Evolutionary conservation across 805 yeast species (phyloP), one percentile per base, ranked within the genome.

Genomic region (Hanseniaspora thailandica): DNA sequence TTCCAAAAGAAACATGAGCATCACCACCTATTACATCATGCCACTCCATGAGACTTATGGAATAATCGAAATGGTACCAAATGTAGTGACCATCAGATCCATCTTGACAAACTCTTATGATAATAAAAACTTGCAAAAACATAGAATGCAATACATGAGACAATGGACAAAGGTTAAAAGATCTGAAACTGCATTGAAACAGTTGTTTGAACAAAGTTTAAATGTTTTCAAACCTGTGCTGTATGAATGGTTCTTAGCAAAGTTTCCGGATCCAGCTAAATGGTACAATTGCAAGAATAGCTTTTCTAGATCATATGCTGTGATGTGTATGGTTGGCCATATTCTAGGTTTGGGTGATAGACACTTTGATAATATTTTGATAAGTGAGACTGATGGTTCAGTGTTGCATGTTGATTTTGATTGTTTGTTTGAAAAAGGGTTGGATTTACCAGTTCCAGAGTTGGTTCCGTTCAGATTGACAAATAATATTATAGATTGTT

Each of bases 281-380:
- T 93, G 98, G 98, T 84, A 86, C 56, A 74, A 75, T 41, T 85
- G 90, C 1, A 69, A 97, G 53, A 82, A 81, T 47, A 72, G 74
- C 34, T 94, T 77, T 63, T 80, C 86, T 0, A 72, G 95, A 52
- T 80, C 96, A 0, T 73, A 84, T 26, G 96, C 97, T 0, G 97
- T 90, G 0, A 93, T 94, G 98, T 88, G 97, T 0, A 87, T 93
- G 72, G 95, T 90, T 5, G 98, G 99, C 0, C 86, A 86, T 63
- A 79, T 93, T 45, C 72, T 93, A 26, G 98, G 98, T 8, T 73
- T 93, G 47, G 99, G 99, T 23, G 99, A 93, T 66, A 74, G 99
- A 38, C 99, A 93, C 64, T 84, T 96, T 59, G 99, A 93, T 62
- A 93, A 93, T 62, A 78, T 93, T 20, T 68, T 93, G 52, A 70